Percentiles rank a stretch among this genome's conserved stretches.
Conservation (phyloP, 495 filamentous ascomycete genomes). For the Gamarada debralockiae region DNA sequence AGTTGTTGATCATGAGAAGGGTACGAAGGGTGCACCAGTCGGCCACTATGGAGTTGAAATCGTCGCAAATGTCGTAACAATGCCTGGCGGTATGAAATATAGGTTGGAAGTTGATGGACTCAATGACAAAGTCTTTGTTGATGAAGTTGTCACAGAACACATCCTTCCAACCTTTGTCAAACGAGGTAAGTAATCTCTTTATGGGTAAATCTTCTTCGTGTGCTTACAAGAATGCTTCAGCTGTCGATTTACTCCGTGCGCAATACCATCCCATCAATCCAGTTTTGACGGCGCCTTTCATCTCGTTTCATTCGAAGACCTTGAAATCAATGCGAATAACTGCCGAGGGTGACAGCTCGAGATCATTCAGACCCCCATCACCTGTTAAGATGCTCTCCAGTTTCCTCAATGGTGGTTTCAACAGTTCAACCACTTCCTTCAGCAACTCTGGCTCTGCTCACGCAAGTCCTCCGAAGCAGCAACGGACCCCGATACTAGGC, state of each 20-base stretch:
- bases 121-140: slow-evolving; percentile 58
- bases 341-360: slow-evolving; percentile 55
- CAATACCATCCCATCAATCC: slow-evolving; percentile 68
- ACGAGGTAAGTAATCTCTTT: slow-evolving; percentile 48
- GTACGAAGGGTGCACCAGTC: slow-evolving; percentile 52
- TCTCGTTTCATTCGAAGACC: slow-evolving; percentile 68
- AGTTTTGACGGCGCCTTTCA: slow-evolving; percentile 56
- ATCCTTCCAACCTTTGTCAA: slow-evolving; percentile 67
- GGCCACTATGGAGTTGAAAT: slow-evolving; percentile 69
- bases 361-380: slow-evolving; percentile 68
- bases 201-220: background rate
- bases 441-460: slow-evolving; percentile 7
- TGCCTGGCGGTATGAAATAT: slow-evolving; percentile 42
- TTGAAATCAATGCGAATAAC: slow-evolving; percentile 66
- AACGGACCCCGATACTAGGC: slow-evolving; percentile 31
- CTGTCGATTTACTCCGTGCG: slow-evolving; percentile 61
- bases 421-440: slow-evolving; percentile 15
- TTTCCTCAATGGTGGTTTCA: slow-evolving; percentile 58
- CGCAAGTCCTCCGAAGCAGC: slow-evolving; percentile 20
- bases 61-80: slow-evolving; percentile 48
- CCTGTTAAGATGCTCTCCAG: slow-evolving; percentile 89
- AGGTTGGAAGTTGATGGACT: slow-evolving; percentile 55
- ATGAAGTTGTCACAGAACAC: slow-evolving; percentile 63
- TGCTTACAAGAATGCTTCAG: slow-evolving; percentile 31
- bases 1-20: slow-evolving; percentile 55